Base-by-base conservation (phyloP, 495 filamentous ascomycete species). In the Tuber borchii region DNA sequence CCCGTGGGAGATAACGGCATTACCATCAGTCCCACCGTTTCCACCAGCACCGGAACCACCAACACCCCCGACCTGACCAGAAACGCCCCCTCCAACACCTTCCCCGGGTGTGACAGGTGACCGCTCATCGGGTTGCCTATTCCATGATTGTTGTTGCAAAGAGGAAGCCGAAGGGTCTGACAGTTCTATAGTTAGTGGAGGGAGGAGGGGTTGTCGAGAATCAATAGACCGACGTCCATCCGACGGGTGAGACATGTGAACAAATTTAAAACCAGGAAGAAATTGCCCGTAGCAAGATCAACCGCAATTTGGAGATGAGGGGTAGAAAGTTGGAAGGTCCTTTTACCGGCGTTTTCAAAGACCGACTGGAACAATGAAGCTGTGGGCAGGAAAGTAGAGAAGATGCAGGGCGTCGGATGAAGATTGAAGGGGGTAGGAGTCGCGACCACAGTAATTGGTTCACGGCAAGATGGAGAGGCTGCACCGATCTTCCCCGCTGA, bases 161-260 rank as follows among this genome's bases (percentile, higher is more conserved):
- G 70, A 71, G 26, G 79, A 78, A 26, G 72, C 79, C 39, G 74
- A 82, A 65, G 79, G 79, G 72, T 77, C 78, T 69, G 73, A 74
- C 69, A 78, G 56, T 71, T 78, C 76, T 42, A 77, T 77, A 45
- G 75, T 79, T 39, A 82, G 80, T 70, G 72, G 81, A 76, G 74
- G 81, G 70, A 81, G 81, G 70, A 81, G 78, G 70, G 45, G 61
- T 74, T 80, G 72, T 70, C 72, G 79, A 73, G 75, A 80, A 77
- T 81, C 79, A 43, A 73, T 76, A 74, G 65, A 46, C 76, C 77
- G 78, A 80, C 77, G 78, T 78, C 78, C 78, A 73, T 83, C 81
- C 71, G 75, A 76, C 76, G 81, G 81, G 69, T 76, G 79, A 83
- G 81, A 83, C 81, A 83, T 83, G 76, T 83, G 81, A 83, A 74